These are phyloP conservation scores for Teratosphaeriaceae sp. DNA, from an alignment of 2,329 filamentous ascomycete species.

Conservation along the genomic window DNA sequence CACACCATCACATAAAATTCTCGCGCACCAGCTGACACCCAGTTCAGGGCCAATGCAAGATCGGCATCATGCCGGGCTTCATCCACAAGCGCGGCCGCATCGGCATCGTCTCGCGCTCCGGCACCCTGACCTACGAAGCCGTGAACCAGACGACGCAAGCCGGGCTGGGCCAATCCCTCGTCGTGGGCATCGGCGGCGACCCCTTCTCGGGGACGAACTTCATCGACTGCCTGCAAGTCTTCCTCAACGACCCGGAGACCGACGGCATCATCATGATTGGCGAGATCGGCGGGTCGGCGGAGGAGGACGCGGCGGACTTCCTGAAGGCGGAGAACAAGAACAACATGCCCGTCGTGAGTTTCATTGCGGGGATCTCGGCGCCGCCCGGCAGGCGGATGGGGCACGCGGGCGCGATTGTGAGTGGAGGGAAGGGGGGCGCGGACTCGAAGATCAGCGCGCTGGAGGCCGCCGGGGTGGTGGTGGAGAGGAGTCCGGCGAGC, in stretches of 20 bases:
- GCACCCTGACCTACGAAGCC: conserved; percentile 97
- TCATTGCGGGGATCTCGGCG: conserved; percentile 97
- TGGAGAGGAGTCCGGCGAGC: conserved; percentile 87
- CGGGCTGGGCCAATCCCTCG: conserved; percentile 93
- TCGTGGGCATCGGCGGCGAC: conserved; percentile 96
- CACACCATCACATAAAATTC: background rate
- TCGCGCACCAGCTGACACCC: conserved; percentile 5
- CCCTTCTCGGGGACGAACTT: conserved; percentile 99
- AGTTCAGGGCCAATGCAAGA: conserved; percentile 89
- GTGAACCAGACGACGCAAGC: conserved; percentile 99
- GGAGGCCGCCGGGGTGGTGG: conserved; percentile 86
- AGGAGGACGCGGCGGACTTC: conserved; percentile 98
- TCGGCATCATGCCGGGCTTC: conserved; percentile 99
- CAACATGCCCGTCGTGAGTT: conserved; percentile 95
- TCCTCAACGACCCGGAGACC: conserved; percentile 91
- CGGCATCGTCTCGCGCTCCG: conserved; percentile 96
- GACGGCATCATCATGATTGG: conserved; percentile 99
- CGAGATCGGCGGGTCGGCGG: conserved; percentile 94
- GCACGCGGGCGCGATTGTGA: conserved; percentile 96
- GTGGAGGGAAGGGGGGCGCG: conserved; percentile 93
- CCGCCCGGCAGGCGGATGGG: conserved; percentile 96
- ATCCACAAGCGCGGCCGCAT: conserved; percentile 99
- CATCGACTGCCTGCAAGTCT: conserved; percentile 97
- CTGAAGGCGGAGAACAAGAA: conserved; percentile 82
- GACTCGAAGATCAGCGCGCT: conserved; percentile 97